Percentiles rank a stretch among this genome's conserved stretches.
Conservation (phyloP, 768 basidiomycete genomes). For the Rhodotorula toruloides region DNA sequence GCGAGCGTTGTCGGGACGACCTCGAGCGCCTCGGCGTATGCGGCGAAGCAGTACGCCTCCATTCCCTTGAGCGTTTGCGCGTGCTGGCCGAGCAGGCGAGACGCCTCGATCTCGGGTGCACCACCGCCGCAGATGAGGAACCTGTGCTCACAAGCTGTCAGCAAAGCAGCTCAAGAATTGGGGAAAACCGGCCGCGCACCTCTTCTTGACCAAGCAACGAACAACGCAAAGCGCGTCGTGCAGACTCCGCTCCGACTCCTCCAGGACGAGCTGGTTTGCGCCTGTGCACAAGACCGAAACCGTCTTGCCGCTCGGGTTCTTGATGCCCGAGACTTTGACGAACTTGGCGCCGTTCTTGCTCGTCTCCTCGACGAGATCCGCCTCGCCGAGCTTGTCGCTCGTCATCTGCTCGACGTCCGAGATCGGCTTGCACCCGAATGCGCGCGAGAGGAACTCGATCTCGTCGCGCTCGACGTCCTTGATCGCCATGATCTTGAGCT, state of each 20-base stretch:
- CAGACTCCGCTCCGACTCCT: constrained; percentile 93
- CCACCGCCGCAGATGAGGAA: constrained; percentile 94
- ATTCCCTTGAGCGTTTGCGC: constrained; percentile 92
- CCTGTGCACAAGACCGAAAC: constrained; percentile 95
- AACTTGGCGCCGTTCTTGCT: constrained; percentile 78
- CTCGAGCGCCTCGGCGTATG: constrained; percentile 94
- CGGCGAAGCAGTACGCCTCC: constrained; percentile 99
- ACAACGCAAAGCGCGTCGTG: constrained; percentile 99
- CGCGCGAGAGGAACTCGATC: constrained; percentile 93
- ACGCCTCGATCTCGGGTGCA: constrained; percentile 96
- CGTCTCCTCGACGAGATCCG: constrained; percentile 88
- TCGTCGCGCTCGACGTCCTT: constrained; percentile 99
- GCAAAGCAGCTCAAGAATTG: neutral
- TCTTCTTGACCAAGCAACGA: constrained; percentile 94
- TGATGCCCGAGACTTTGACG: constrained; percentile 88
- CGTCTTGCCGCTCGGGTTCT: constrained; percentile 69
- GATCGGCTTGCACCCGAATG: constrained; percentile 88
- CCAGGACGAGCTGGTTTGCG: constrained; percentile 82
- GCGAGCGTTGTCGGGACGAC: constrained; percentile 96
- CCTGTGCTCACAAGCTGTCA: constrained; percentile 48
- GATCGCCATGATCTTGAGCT: constrained; percentile 89
- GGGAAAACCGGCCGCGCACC: constrained; percentile 54
- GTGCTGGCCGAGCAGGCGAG: constrained; percentile 80
- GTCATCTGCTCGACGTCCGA: constrained; percentile 97
- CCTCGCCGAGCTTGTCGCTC: constrained; percentile 94